Percentiles rank a stretch among this genome's conserved stretches.
phyloP scores from a whole-genome alignment of 257 asterid species.

The Capsicum baccatum region DNA sequence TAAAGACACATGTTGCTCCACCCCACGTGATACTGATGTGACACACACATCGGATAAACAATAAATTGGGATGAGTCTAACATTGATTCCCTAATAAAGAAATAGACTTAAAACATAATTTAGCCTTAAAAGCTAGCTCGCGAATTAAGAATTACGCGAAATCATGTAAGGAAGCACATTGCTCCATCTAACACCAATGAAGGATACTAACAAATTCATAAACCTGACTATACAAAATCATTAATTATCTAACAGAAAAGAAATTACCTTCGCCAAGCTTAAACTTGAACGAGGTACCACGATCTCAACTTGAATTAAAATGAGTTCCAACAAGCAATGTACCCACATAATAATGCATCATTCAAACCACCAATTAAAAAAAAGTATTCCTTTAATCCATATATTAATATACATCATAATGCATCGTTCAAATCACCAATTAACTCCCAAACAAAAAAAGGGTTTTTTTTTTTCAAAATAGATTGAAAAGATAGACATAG shows the following conservation, averaged over 20 bases:
- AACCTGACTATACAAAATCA: background rate
- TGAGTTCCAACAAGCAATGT: slow-evolving; percentile 59
- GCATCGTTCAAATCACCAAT: background rate
- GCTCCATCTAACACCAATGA: background rate
- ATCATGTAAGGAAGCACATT: background rate
- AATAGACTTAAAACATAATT: background rate
- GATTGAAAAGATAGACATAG: background rate
- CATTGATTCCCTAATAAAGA: background rate
- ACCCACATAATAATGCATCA: slow-evolving; percentile 46
- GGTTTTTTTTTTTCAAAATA: background rate
- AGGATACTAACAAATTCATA: background rate
- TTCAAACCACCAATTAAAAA: too few relatives aligned
- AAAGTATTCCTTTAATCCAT: too few relatives aligned
- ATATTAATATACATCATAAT: background rate
- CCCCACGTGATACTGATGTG: background rate
- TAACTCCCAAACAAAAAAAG: background rate
- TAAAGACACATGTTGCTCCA: background rate
- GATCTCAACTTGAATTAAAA: slow-evolving; percentile 58
- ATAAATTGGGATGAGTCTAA: background rate
- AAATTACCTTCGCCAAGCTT: slow-evolving; percentile 58
- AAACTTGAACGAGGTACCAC: slow-evolving; percentile 49
- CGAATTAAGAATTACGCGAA: background rate
- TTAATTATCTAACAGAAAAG: background rate
- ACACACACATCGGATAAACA: background rate
- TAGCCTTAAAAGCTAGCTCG: background rate